These are phyloP conservation scores for Didymosphaeria variabile DNA, from an alignment of 2,329 filamentous ascomycete genomes.

Conservation along the genomic window DNA sequence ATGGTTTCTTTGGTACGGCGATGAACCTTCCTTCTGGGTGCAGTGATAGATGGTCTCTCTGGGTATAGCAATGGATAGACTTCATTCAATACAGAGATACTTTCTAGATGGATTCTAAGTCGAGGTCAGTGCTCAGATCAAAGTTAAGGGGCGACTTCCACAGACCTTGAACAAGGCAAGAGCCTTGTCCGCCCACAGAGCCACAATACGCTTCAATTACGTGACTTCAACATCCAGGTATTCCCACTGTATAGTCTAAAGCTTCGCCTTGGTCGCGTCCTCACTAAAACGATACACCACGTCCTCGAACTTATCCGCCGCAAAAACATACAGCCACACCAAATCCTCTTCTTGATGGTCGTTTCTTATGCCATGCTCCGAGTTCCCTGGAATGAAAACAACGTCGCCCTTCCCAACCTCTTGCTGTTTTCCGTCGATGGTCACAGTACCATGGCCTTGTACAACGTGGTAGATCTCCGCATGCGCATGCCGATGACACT, in stretches of 20 bases:
- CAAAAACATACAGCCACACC: conserved; percentile 49
- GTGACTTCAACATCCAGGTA: too few species aligned
- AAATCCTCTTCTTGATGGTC: conserved; percentile 34
- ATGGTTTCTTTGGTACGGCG: too few species aligned
- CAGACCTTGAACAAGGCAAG: too few species aligned
- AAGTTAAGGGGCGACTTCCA: too few species aligned
- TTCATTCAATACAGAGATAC: too few species aligned
- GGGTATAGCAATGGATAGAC: too few species aligned
- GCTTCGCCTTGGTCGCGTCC: conserved; percentile 18
- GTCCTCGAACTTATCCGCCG: conserved; percentile 43
- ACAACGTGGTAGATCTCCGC: conserved; percentile 57
- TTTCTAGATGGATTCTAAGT: too few species aligned
- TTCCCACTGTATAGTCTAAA: conserved; percentile 35
- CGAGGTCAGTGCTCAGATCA: too few species aligned
- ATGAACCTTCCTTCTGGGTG: too few species aligned
- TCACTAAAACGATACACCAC: conserved; percentile 50
- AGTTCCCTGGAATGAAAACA: conserved; percentile 38
- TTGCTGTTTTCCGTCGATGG: conserved; percentile 48
- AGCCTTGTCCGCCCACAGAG: too few species aligned
- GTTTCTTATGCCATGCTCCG: conserved; percentile 52
- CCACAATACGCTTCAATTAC: too few species aligned
- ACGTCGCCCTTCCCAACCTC: conserved; percentile 41
- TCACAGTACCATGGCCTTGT: conserved; percentile 48
- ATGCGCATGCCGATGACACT: conserved; percentile 52
- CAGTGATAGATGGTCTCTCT: too few species aligned